phyloP scores from a whole-genome alignment of 2,329 filamentous ascomycete species.

The Exophiala phaeomuriformis region DNA sequence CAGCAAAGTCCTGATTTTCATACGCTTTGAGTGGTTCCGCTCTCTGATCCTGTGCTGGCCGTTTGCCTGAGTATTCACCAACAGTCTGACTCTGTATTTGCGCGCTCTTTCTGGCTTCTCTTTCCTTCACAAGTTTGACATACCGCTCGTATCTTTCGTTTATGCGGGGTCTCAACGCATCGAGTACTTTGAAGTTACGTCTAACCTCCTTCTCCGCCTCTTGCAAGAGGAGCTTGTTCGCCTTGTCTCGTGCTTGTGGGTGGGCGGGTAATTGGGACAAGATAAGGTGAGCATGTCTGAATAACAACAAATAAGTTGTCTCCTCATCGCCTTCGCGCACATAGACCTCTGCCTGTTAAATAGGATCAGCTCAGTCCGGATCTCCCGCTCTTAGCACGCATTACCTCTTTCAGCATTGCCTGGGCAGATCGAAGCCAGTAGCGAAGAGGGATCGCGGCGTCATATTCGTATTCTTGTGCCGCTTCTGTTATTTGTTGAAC shows the following conservation, averaged over 20 bases:
- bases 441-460: constrained; percentile 65
- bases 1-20: constrained; percentile 67
- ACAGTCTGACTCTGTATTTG: constrained; percentile 5
- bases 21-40: constrained; percentile 58
- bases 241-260: constrained; percentile 62
- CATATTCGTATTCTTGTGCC: constrained; percentile 76
- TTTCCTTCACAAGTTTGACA: constrained; percentile 45
- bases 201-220: constrained; percentile 56
- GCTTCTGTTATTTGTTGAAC: constrained; percentile 69
- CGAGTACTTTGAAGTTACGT: constrained; percentile 61
- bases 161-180: constrained; percentile 72
- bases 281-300: constrained; percentile 80
- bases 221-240: constrained; percentile 48
- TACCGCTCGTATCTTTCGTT: constrained; percentile 64
- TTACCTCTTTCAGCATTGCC: constrained; percentile 71
- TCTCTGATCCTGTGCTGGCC: constrained; percentile 6
- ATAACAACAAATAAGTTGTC: constrained; percentile 84
- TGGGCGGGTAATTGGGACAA: constrained; percentile 67
- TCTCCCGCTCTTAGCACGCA: constrained; percentile 22
- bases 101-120: constrained; percentile 34
- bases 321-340: constrained; percentile 77
- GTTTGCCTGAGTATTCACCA: background rate
- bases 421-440: constrained; percentile 77
- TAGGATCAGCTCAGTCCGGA: constrained; percentile 19
- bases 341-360: constrained; percentile 68